Conservation (phyloP, 2,329 filamentous ascomycete species). For the Ploettnerulaceae sp. region DNA sequence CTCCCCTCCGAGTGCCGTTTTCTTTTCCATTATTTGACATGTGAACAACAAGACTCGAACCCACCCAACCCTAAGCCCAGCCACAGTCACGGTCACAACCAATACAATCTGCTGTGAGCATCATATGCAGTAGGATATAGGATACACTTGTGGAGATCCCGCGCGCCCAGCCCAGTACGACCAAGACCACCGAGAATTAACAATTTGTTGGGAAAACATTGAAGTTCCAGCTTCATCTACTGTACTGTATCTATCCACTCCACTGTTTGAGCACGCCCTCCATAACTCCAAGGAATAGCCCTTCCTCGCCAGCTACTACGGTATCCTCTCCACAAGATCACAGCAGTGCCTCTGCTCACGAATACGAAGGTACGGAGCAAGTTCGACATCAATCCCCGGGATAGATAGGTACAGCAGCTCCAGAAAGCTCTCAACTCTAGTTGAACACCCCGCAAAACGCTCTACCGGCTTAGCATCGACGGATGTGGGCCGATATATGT, state of each 20-base stretch:
- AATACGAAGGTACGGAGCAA: not conserved
- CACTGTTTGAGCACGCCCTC: too few relatives aligned
- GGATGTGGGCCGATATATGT: not conserved
- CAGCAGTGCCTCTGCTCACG: too few relatives aligned
- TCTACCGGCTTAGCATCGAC: not conserved
- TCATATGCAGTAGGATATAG: conserved; percentile 4
- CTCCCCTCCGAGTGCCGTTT: not conserved
- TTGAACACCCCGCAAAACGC: conserved; percentile 4
- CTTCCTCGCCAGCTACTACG: too few relatives aligned
- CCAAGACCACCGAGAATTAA: not conserved
- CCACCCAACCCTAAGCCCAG: too few relatives aligned
- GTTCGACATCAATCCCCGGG: too few relatives aligned
- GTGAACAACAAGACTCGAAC: conserved; percentile 9
- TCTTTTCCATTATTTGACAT: conserved; percentile 11
- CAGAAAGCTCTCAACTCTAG: conserved; percentile 5
- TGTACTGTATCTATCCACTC: not conserved
- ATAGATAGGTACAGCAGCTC: too few relatives aligned
- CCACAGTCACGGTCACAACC: too few relatives aligned
- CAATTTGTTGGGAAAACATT: conserved; percentile 11
- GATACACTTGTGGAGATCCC: conserved; percentile 13
- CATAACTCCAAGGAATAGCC: too few relatives aligned
- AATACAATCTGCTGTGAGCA: too few relatives aligned
- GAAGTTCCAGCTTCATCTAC: not conserved
- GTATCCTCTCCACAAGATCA: too few relatives aligned
- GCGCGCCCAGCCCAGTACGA: not conserved